These are phyloP conservation scores for Hypomontagnella monticulosa DNA, from an alignment of 495 filamentous ascomycete species.

Conservation along the genomic window DNA sequence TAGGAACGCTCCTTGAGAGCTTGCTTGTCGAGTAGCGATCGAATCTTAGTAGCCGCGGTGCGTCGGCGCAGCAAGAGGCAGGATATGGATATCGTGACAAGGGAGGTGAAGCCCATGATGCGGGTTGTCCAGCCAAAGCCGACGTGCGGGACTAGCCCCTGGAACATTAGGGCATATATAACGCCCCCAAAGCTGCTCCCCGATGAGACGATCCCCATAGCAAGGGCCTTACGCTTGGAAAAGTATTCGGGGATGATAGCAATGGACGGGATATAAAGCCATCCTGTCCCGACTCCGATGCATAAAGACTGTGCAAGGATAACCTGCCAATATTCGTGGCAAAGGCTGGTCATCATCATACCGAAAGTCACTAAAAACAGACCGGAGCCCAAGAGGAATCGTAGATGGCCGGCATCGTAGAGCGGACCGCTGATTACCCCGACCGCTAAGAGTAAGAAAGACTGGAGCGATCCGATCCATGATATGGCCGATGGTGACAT, in stretches of 20 bases:
- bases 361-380: conserved; percentile 24
- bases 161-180: conserved; percentile 70
- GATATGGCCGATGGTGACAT: conserved; percentile 57
- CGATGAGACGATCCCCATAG: conserved; percentile 71
- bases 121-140: conserved; percentile 75
- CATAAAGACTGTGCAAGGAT: conserved; percentile 66
- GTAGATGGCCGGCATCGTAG: conserved; percentile 65
- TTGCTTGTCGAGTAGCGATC: conserved; percentile 50
- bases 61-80: conserved; percentile 61
- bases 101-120: conserved; percentile 68
- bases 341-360: conserved; percentile 31
- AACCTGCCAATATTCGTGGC: conserved; percentile 60
- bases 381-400: conserved; percentile 18
- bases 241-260: conserved; percentile 73
- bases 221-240: conserved; percentile 68
- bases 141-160: conserved; percentile 61
- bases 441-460: conserved; percentile 60
- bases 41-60: conserved; percentile 38
- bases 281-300: conserved; percentile 64
- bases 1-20: conserved; percentile 54
- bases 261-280: conserved; percentile 69
- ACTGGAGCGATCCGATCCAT: conserved; percentile 64
- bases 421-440: conserved; percentile 62
- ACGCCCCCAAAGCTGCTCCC: conserved; percentile 69
- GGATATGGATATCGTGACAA: conserved; percentile 57